phyloP scores from a whole-genome alignment of 179 eudicot species.

The Heliamphora pulchella region DNA sequence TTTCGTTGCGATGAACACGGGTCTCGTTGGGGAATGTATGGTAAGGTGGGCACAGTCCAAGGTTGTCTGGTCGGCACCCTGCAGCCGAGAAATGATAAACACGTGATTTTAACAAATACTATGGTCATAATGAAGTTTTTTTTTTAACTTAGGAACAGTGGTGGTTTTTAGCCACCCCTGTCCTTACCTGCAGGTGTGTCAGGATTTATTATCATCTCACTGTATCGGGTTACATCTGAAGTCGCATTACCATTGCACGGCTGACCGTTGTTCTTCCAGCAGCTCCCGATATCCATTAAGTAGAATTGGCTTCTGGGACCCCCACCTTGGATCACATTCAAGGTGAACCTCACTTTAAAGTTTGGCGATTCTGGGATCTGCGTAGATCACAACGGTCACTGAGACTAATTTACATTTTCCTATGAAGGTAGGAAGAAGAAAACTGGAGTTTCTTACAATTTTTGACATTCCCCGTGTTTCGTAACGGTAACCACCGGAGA shows the following conservation, averaged over 20 bases:
- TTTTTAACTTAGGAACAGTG: too few species aligned
- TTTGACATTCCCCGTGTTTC: slow-evolving; percentile 55
- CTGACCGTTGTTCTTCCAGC: slow-evolving; percentile 70
- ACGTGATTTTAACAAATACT: too few species aligned
- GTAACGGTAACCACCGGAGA: slow-evolving; percentile 70
- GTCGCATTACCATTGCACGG: slow-evolving; percentile 52
- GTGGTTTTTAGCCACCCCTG: too few species aligned
- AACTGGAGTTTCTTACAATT: slow-evolving; percentile 19
- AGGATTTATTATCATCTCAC: slow-evolving; percentile 67
- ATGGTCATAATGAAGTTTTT: too few species aligned
- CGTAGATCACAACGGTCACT: not conserved
- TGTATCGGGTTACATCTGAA: slow-evolving; percentile 59
- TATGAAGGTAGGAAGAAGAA: too few species aligned
- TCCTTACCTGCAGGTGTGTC: not conserved
- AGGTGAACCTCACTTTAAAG: slow-evolving; percentile 45
- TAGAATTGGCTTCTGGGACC: slow-evolving; percentile 50
- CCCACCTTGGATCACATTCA: slow-evolving; percentile 42
- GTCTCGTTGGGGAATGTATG: slow-evolving; percentile 48
- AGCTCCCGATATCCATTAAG: slow-evolving; percentile 67
- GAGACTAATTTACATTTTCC: too few species aligned
- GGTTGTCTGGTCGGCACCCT: slow-evolving; percentile 32
- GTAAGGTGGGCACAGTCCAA: slow-evolving; percentile 42
- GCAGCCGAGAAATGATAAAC: not conserved
- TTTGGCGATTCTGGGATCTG: slow-evolving; percentile 55
- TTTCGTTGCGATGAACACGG: slow-evolving; percentile 38